Conservation (phyloP, 1,284 basidiomycete genomes). For the Malassezia brasiliensis region DNA sequence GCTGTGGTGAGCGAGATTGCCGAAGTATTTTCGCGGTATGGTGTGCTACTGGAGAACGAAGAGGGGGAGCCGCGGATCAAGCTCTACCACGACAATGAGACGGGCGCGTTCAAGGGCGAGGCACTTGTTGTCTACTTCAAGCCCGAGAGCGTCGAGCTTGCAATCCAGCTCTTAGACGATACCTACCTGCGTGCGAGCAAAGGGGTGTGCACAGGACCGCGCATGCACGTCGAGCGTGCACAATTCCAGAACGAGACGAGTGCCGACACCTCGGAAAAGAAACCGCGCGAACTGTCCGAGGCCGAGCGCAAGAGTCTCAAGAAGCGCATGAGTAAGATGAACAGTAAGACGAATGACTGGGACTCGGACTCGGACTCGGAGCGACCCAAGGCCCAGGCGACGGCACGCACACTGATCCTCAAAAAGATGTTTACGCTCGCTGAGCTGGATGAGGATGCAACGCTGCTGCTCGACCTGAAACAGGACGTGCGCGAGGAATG, state of each 20-base stretch:
- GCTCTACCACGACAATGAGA: constrained; percentile 65
- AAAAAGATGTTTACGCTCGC: constrained; percentile 79
- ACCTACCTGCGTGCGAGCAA: constrained; percentile 80
- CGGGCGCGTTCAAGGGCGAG: constrained; percentile 86
- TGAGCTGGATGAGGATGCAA: constrained; percentile 77
- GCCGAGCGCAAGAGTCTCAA: constrained; percentile 17
- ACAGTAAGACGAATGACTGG: constrained; percentile 41
- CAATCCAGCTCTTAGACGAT: constrained; percentile 78
- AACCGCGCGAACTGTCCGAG: constrained; percentile 1
- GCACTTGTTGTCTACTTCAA: constrained; percentile 95
- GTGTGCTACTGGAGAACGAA: constrained; percentile 84
- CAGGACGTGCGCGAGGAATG: constrained; percentile 94
- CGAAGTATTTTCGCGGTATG: constrained; percentile 75
- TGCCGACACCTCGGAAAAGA: background rate
- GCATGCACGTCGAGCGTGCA: constrained; percentile 72
- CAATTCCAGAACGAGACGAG: constrained; percentile 55
- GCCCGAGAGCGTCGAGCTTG: constrained; percentile 81
- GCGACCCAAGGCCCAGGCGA: background rate
- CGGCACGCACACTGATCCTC: constrained; percentile 23
- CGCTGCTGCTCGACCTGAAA: constrained; percentile 80
- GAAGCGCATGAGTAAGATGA: constrained; percentile 15
- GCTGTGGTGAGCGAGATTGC: constrained; percentile 66
- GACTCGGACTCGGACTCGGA: constrained; percentile 26
- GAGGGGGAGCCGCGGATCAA: constrained; percentile 79
- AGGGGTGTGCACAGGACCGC: constrained; percentile 51